Evolutionary conservation across 148 eudicot genomes (phyloP).

Genomic region (Heliamphora exappendiculata): DNA sequence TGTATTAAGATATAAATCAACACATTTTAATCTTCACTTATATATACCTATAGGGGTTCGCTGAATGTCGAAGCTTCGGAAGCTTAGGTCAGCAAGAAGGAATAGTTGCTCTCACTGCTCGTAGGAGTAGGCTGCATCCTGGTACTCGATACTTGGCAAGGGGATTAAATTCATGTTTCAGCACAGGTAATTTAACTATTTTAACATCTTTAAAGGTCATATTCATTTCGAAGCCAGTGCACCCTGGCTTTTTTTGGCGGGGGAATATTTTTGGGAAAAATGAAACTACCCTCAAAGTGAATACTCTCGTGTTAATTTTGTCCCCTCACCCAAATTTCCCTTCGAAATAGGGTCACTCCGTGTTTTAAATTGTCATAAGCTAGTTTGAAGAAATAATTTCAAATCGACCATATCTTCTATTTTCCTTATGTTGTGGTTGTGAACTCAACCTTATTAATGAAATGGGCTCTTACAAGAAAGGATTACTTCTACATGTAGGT

Average conservation of each 20-base stretch:
- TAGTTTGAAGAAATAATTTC: too few relatives aligned
- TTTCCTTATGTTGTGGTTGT: too few relatives aligned
- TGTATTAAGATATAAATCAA: background rate
- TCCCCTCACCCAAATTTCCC: background rate
- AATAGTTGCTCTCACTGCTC: slow-evolving; percentile 81
- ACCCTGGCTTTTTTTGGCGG: background rate
- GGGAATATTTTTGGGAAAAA: background rate
- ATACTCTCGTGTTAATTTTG: background rate
- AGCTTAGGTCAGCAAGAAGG: slow-evolving; percentile 98
- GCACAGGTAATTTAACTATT: slow-evolving; percentile 58
- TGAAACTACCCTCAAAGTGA: background rate
- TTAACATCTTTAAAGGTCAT: background rate
- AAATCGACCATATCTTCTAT: too few relatives aligned
- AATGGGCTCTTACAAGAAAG: too few relatives aligned
- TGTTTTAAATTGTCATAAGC: background rate
- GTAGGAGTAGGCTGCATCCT: slow-evolving; percentile 97
- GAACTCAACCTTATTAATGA: too few relatives aligned
- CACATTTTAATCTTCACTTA: slow-evolving; percentile 19
- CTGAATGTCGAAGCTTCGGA: slow-evolving; percentile 88
- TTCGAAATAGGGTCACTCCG: background rate
- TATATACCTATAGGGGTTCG: slow-evolving; percentile 71
- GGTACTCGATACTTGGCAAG: slow-evolving; percentile 98
- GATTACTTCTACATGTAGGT: background rate
- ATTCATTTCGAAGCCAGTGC: background rate
- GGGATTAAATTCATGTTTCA: slow-evolving; percentile 84